These are phyloP conservation scores for Penicillium tannophilum DNA, from an alignment of 495 filamentous ascomycete species.

Conservation along the genomic window DNA sequence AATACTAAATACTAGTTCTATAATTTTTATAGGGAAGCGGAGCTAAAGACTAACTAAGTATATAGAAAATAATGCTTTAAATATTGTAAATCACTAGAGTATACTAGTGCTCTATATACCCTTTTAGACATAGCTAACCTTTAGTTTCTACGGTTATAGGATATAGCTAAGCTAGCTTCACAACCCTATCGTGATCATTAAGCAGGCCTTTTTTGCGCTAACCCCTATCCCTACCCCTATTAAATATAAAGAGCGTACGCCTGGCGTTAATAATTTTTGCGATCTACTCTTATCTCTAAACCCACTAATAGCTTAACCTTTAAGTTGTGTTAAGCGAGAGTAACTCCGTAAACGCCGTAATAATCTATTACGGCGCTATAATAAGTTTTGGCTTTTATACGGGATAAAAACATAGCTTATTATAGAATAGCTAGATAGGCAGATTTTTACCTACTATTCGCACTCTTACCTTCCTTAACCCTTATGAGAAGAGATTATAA, in stretches of 20 bases:
- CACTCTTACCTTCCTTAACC: slow-evolving; percentile 1
- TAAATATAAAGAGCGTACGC: not conserved
- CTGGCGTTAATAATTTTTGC: not conserved
- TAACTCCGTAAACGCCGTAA: slow-evolving; percentile 23
- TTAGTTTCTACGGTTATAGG: not conserved
- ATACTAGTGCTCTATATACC: not conserved
- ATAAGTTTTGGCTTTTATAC: slow-evolving; percentile 25
- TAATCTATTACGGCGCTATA: slow-evolving; percentile 20
- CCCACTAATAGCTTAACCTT: not conserved
- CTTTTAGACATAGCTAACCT: not conserved
- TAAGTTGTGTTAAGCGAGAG: slow-evolving; percentile 20
- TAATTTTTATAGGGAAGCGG: not conserved
- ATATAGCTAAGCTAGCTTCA: not conserved
- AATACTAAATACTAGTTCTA: too few species aligned
- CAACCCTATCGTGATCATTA: not conserved
- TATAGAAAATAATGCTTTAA: not conserved
- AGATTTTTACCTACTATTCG: slow-evolving; percentile 12
- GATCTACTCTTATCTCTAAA: not conserved
- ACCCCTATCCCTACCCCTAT: too few species aligned
- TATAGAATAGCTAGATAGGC: slow-evolving; percentile 9
- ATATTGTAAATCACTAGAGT: not conserved
- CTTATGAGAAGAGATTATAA: slow-evolving; percentile 7
- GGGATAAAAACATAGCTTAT: slow-evolving; percentile 14
- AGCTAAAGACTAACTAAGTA: not conserved
- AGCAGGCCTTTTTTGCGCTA: not conserved